These are phyloP conservation scores for Cenchrus fungigraminus DNA, from an alignment of 176 grass and related monocot genomes.

Conservation along the genomic window DNA sequence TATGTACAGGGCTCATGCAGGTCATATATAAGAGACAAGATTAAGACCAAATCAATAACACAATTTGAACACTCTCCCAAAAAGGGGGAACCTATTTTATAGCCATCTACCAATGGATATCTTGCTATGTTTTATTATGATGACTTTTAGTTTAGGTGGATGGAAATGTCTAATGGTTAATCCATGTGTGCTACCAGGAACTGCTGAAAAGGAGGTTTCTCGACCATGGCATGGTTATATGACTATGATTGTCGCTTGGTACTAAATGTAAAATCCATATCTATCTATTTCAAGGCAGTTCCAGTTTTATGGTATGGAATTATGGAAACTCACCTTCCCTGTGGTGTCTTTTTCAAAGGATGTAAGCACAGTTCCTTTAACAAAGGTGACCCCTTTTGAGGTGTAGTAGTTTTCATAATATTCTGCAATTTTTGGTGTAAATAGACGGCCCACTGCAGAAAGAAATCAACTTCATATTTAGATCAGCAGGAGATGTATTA, in stretches of 20 bases:
- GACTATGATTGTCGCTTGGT: background rate
- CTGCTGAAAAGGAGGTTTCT: conserved; percentile 3
- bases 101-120: background rate
- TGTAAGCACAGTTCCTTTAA: conserved; percentile 84
- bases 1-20: background rate
- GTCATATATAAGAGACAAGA: conserved; percentile 4
- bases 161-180: conserved; percentile 27
- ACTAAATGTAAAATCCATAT: background rate
- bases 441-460: conserved; percentile 76
- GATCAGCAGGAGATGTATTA: conserved; percentile 12
- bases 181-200: background rate
- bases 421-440: conserved; percentile 85
- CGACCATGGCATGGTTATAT: background rate
- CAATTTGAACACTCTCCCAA: background rate
- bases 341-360: conserved; percentile 74
- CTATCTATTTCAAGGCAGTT: background rate
- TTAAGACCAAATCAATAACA: background rate
- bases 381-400: conserved; percentile 79
- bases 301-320: conserved; percentile 6
- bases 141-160: background rate
- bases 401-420: conserved; percentile 91
- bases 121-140: background rate
- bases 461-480: conserved; percentile 23
- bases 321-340: conserved; percentile 63
- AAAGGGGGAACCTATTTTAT: background rate